Percentiles rank a stretch among this genome's conserved stretches.
These are phyloP conservation scores for Crithidia mellificae DNA, from an alignment of 208 protist genomes.

Conservation along the genomic window DNA sequence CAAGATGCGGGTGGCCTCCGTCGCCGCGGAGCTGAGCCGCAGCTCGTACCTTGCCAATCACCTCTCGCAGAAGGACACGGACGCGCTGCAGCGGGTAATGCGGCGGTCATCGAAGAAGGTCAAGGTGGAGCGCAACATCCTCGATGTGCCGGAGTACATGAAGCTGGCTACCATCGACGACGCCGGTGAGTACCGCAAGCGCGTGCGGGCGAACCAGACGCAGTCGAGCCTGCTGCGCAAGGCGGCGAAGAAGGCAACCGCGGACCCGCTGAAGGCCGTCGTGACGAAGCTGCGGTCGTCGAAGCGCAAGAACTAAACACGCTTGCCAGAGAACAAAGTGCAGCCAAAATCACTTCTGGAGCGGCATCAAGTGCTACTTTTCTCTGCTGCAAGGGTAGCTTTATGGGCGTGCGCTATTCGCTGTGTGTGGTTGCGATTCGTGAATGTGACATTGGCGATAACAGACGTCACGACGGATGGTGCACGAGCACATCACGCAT, in stretches of 20 bases:
- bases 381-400: too few species aligned
- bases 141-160: slow-evolving; percentile 92
- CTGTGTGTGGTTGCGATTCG: too few species aligned
- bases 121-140: slow-evolving; percentile 81
- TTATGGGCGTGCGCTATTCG: too few species aligned
- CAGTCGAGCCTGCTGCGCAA: slow-evolving; percentile 41
- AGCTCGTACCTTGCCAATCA: slow-evolving; percentile 89
- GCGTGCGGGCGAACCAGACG: slow-evolving; percentile 65
- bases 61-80: slow-evolving; percentile 89
- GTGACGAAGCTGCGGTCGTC: slow-evolving; percentile 51
- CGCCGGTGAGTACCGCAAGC: slow-evolving; percentile 63
- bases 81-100: slow-evolving; percentile 84
- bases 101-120: slow-evolving; percentile 74
- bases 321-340: too few species aligned
- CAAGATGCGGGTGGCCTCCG: slow-evolving; percentile 80
- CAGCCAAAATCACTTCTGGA: too few species aligned
- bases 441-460: too few species aligned
- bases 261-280: slow-evolving; percentile 66
- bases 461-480: too few species aligned
- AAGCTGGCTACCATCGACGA: slow-evolving; percentile 64
- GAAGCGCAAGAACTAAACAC: slow-evolving; percentile 17
- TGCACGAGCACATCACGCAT: too few species aligned
- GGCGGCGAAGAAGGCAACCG: slow-evolving; percentile 36
- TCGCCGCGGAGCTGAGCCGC: slow-evolving; percentile 84
- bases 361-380: too few species aligned